Evolutionary conservation across 305 asterid species (phyloP).

Genomic region (Solanum hybrid): DNA sequence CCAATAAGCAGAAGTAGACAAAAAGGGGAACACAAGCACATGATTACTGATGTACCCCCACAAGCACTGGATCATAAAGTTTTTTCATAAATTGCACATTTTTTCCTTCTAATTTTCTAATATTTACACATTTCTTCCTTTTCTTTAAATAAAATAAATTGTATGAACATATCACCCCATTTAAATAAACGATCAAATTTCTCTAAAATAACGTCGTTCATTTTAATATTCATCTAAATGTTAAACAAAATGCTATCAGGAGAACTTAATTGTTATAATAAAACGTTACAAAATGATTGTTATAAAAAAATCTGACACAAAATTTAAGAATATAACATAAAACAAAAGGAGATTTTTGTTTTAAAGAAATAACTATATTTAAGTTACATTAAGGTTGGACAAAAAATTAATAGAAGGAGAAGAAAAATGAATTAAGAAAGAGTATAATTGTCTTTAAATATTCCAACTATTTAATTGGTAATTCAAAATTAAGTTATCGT

Average conservation of each 20-base stretch:
- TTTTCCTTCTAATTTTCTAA: background rate
- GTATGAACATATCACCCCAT: no score
- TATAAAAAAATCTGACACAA: rapidly evolving
- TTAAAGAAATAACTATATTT: background rate
- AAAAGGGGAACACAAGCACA: slow-evolving; percentile 9
- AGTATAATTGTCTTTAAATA: no score
- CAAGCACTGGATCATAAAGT: background rate
- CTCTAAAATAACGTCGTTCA: background rate
- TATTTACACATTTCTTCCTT: background rate
- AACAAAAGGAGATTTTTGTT: background rate
- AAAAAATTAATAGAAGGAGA: background rate
- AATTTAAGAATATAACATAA: background rate
- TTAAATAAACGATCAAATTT: no score
- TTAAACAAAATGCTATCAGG: background rate
- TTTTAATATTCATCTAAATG: background rate
- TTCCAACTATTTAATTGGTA: no score
- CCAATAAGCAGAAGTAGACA: slow-evolving; percentile 7
- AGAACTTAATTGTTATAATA: background rate
- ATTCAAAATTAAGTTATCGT: background rate
- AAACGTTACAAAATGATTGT: background rate
- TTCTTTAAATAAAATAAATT: background rate
- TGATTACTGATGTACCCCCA: background rate
- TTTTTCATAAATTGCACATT: background rate
- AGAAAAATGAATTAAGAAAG: background rate
- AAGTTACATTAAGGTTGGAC: background rate